These are phyloP conservation scores for Aegilops umbellulata DNA, from an alignment of 176 grass and related monocot species.

Conservation along the genomic window DNA sequence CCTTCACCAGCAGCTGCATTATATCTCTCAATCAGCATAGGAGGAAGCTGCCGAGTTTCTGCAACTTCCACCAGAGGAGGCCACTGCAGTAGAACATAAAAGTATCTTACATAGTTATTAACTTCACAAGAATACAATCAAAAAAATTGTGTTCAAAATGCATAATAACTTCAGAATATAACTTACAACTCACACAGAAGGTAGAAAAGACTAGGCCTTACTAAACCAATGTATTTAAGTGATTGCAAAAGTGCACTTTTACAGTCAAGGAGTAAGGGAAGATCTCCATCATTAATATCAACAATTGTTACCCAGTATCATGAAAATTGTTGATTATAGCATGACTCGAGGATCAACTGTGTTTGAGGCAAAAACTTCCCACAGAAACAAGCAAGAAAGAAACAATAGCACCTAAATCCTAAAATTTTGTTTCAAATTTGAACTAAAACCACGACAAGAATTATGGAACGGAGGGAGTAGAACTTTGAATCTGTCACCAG, in stretches of 20 bases:
- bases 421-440: neutral
- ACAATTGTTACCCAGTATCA: neutral
- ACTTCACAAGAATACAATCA: neutral
- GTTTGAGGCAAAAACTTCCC: neutral
- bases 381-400: neutral
- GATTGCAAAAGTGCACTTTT: neutral
- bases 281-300: neutral
- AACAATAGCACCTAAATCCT: neutral
- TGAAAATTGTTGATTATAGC: neutral
- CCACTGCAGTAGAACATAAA: slow-evolving; percentile 56
- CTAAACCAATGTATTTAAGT: neutral
- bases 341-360: neutral
- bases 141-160: neutral
- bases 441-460: too few relatives aligned
- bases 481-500: neutral
- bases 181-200: neutral
- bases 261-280: neutral
- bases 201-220: slow-evolving; percentile 3
- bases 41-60: slow-evolving; percentile 79
- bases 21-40: slow-evolving; percentile 88
- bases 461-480: too few relatives aligned
- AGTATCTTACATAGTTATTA: neutral
- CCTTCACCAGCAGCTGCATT: slow-evolving; percentile 86
- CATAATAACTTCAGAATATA: slow-evolving; percentile 18
- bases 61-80: slow-evolving; percentile 90